Base-by-base conservation (phyloP, 176 grass and related monocot species). In the Avena eriantha region DNA sequence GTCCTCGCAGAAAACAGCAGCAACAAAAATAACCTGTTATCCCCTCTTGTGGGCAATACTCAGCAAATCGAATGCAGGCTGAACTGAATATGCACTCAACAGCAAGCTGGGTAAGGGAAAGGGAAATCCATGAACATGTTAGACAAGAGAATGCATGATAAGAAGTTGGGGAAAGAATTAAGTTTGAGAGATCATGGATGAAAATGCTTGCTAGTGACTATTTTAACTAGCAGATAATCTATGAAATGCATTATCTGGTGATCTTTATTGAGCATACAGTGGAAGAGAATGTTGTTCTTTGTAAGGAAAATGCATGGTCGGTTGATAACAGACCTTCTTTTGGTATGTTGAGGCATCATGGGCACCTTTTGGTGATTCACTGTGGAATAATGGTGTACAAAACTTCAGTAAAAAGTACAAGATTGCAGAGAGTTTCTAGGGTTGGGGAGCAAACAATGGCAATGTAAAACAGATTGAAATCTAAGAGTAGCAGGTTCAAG, bases 31-130 rank as follows among this genome's bases (percentile, higher is more conserved):
- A 88, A 99, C 97, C 92, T 93, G 92, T 91, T 75, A 99, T 96
- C 87, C 97, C 97, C 83, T 99, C 97, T 83, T 99, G 97, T 13
- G 94, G 94, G 54, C 97, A 99, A 86, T 84, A 93, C 83, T 92
- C 92, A 14, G 92, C 92, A 94, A 99, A 94, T 35, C 94, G 86
- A 72, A 99, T 99, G 82, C 97, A 99, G 39, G 97, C 97, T 77
- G 97, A 99, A 80, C 89, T 93, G 80, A 99, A 99, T 81, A 99
- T 95, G 91, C 97, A 99, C 90, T 99, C 97, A 61, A 99, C 92
- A 86, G 90, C 92, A 90, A 99, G 92, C 97, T 99, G 94, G 29
- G 82, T 73, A 84, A 69, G 64, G 83, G 24, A 63, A 82, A 90
- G 70, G 65, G 22, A 59, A 16, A 57, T 16, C 18, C 77, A 81